Evolutionary conservation across 352 stramenopile genomes (phyloP).

Genomic region (Phytophthora sp.): DNA sequence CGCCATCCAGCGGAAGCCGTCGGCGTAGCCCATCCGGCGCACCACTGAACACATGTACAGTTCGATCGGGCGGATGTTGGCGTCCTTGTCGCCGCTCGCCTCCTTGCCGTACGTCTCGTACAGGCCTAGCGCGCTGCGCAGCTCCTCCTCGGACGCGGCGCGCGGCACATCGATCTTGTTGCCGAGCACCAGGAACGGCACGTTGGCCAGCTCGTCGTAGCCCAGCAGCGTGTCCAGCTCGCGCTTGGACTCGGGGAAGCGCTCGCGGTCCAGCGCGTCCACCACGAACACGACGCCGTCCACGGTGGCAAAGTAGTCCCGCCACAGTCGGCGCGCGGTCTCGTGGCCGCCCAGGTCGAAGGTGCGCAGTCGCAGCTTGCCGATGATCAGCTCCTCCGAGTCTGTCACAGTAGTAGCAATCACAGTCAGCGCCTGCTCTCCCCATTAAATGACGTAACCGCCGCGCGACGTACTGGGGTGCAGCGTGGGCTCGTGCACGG

Average conservation of each 20-base stretch:
- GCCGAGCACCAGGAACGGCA: slow-evolving; percentile 99
- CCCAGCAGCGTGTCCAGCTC: slow-evolving; percentile 98
- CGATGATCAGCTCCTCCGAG: slow-evolving; percentile 93
- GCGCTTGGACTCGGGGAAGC: slow-evolving; percentile 99
- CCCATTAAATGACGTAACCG: neutral
- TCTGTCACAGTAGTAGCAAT: slow-evolving; percentile 43
- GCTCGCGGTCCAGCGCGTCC: slow-evolving; percentile 97
- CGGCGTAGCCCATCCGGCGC: slow-evolving; percentile 98
- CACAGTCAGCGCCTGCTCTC: slow-evolving; percentile 4
- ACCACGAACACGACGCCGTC: slow-evolving; percentile 99
- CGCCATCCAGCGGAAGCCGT: slow-evolving; percentile 93
- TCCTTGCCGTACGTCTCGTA: slow-evolving; percentile 99
- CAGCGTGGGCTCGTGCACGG: slow-evolving; percentile 96
- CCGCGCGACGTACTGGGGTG: slow-evolving; percentile 87
- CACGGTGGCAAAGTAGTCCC: slow-evolving; percentile 99
- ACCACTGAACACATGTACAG: slow-evolving; percentile 99
- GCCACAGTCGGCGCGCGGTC: slow-evolving; percentile 96
- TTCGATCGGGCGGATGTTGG: slow-evolving; percentile 96
- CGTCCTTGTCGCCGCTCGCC: slow-evolving; percentile 86
- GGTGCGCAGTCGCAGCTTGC: slow-evolving; percentile 99
- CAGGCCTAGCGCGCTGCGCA: slow-evolving; percentile 96
- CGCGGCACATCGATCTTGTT: slow-evolving; percentile 99
- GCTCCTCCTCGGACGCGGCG: slow-evolving; percentile 98
- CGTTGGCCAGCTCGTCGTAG: slow-evolving; percentile 97
- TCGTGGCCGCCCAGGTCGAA: slow-evolving; percentile 99